phyloP scores from a whole-genome alignment of 495 filamentous ascomycete species.

The Xylaria venustula region DNA sequence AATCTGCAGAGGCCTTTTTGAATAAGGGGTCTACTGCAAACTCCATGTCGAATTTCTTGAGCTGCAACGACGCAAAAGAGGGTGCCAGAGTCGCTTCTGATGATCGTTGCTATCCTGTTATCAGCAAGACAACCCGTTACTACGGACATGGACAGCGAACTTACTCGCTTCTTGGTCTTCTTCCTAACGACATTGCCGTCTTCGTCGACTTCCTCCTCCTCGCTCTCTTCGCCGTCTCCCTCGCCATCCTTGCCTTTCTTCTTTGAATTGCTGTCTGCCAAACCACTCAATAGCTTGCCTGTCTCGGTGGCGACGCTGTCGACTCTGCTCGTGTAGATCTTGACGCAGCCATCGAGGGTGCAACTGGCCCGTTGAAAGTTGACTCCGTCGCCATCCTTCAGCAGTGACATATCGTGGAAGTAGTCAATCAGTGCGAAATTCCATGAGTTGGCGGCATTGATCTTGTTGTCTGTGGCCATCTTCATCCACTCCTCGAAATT shows the following conservation, averaged over 20 bases:
- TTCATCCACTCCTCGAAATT: constrained; percentile 99
- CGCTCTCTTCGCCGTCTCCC: constrained; percentile 69
- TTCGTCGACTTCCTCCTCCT: constrained; percentile 71
- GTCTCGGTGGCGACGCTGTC: constrained; percentile 98
- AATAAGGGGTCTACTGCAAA: constrained; percentile 96
- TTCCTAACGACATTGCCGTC: constrained; percentile 73
- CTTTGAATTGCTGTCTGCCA: constrained; percentile 86
- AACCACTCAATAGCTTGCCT: constrained; percentile 87
- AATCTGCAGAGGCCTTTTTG: constrained; percentile 97
- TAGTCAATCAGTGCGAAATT: constrained; percentile 99
- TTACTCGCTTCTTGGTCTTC: constrained; percentile 61
- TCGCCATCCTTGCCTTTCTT: constrained; percentile 63
- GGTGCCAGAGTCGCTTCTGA: constrained; percentile 90
- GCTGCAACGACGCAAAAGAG: constrained; percentile 80
- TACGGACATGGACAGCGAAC: neutral
- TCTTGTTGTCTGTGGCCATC: constrained; percentile 99
- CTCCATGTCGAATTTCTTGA: constrained; percentile 97
- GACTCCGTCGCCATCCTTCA: constrained; percentile 94
- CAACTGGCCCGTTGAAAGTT: constrained; percentile 99
- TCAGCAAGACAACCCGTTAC: constrained; percentile 33
- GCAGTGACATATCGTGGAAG: constrained; percentile 97
- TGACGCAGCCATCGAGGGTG: constrained; percentile 96
- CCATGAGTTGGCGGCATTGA: constrained; percentile 98
- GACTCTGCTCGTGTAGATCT: constrained; percentile 98
- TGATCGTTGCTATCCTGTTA: constrained; percentile 57